Evolutionary conservation across 2,329 filamentous ascomycete species (phyloP).

Genomic region (Fusarium stilboides): DNA sequence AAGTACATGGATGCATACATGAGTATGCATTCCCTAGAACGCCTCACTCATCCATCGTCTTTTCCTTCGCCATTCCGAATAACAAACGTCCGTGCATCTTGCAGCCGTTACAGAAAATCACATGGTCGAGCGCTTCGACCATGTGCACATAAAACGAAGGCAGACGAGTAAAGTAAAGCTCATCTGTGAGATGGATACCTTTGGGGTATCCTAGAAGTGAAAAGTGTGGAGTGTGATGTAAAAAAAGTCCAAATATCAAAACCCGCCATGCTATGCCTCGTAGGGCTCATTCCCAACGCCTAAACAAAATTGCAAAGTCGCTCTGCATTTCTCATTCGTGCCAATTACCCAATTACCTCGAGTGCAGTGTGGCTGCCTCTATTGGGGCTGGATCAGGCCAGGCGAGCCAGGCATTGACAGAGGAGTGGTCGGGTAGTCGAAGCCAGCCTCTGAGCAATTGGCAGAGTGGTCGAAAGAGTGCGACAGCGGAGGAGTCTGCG

Average conservation of each 20-base stretch:
- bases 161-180: conserved; percentile 27
- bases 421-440: conserved; percentile 78
- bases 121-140: conserved; percentile 50
- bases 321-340: conserved; percentile 19
- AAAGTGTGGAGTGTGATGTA: conserved; percentile 36
- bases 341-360: conserved; percentile 4
- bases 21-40: conserved; percentile 46
- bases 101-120: conserved; percentile 46
- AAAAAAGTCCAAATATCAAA: conserved; percentile 45
- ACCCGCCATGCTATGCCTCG: conserved; percentile 46
- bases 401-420: conserved; percentile 81
- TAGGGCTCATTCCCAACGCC: conserved; percentile 44
- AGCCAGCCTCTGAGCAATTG: conserved; percentile 73
- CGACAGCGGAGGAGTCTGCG: conserved; percentile 82
- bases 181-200: conserved; percentile 27
- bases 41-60: conserved; percentile 45
- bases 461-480: conserved; percentile 80
- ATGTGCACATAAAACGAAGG: conserved; percentile 39
- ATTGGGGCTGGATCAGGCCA: conserved; percentile 59
- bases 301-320: conserved; percentile 41
- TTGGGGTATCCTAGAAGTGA: conserved; percentile 34
- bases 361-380: conserved; percentile 8
- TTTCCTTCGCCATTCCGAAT: conserved; percentile 46
- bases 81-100: conserved; percentile 46
- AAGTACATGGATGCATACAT: conserved; percentile 33